Evolutionary conservation across 2,329 filamentous ascomycete genomes (phyloP).

Genomic region (Stemphylium beticola): DNA sequence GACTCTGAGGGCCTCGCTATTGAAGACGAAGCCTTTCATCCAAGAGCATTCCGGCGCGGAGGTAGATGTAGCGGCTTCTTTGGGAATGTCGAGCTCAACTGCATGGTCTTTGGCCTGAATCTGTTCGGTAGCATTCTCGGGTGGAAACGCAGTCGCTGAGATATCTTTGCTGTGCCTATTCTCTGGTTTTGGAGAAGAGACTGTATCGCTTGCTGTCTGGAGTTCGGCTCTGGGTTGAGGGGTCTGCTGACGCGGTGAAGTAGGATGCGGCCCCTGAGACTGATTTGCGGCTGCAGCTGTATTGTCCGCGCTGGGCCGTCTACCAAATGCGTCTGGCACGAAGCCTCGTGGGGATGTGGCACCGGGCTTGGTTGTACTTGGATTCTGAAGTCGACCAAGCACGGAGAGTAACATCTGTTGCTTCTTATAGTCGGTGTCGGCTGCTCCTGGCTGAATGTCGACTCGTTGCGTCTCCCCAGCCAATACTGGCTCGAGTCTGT

Average conservation of each 20-base stretch:
- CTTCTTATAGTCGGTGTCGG: not conserved
- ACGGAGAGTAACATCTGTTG: not conserved
- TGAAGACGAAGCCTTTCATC: constrained; percentile 33
- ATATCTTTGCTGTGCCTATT: not conserved
- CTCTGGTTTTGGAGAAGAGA: not conserved
- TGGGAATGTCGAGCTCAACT: not conserved
- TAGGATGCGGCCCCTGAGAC: not conserved
- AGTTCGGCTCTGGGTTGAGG: not conserved
- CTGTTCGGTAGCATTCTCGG: not conserved
- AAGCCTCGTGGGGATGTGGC: not conserved
- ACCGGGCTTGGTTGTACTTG: not conserved
- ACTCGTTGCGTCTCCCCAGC: constrained; percentile 26
- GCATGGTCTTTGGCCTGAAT: not conserved
- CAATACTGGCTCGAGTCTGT: constrained; percentile 25
- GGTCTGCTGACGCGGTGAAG: not conserved
- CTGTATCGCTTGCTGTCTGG: not conserved
- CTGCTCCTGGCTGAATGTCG: constrained; percentile 14
- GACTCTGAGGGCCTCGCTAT: constrained; percentile 33
- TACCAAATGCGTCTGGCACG: not conserved
- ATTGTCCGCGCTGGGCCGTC: not conserved
- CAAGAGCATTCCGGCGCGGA: constrained; percentile 20
- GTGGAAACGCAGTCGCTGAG: not conserved
- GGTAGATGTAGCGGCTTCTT: not conserved
- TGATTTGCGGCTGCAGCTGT: not conserved
- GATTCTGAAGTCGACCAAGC: not conserved